A percentile compares a stretch with the other conserved stretches of the same genome.
phyloP scores from a whole-genome alignment of 441 rosid species.

The Pelargonium fulgidum region DNA sequence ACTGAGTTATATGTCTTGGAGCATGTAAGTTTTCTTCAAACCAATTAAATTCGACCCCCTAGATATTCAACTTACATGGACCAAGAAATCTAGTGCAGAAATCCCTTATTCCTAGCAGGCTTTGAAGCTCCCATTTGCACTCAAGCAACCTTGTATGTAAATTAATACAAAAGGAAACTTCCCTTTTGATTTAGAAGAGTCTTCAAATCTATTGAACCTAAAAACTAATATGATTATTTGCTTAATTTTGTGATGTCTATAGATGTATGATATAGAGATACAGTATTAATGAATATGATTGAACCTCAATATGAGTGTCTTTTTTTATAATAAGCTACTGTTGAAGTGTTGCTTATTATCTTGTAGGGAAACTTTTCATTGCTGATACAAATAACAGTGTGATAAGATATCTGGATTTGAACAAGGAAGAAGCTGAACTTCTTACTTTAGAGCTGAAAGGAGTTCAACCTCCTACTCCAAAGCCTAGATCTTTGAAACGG shows the following conservation, averaged over 20 bases:
- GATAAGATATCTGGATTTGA: conserved; percentile 67
- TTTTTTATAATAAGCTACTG: background rate
- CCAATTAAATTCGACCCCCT: background rate
- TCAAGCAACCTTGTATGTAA: background rate
- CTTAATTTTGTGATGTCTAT: background rate
- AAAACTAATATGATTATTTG: background rate
- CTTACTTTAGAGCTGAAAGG: conserved; percentile 79
- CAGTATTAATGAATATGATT: background rate
- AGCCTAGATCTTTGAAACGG: conserved; percentile 60
- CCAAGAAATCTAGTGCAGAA: background rate
- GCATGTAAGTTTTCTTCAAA: conserved; percentile 1
- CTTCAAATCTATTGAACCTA: background rate
- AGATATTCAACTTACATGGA: background rate
- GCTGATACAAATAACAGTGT: conserved; percentile 92
- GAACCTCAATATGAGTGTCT: background rate
- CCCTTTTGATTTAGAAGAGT: no score
- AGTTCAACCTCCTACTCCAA: conserved; percentile 65
- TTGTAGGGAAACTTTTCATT: conserved; percentile 65
- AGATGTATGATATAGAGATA: background rate
- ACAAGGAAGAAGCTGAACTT: conserved; percentile 45
- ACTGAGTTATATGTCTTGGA: background rate
- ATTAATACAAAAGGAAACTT: background rate
- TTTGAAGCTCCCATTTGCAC: background rate
- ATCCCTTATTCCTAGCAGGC: background rate
- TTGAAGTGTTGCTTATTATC: conserved; percentile 16